A percentile compares a stretch with the other conserved stretches of the same genome.
Conservation (phyloP, 179 eudicot genomes). For the Beta lomatogona region DNA sequence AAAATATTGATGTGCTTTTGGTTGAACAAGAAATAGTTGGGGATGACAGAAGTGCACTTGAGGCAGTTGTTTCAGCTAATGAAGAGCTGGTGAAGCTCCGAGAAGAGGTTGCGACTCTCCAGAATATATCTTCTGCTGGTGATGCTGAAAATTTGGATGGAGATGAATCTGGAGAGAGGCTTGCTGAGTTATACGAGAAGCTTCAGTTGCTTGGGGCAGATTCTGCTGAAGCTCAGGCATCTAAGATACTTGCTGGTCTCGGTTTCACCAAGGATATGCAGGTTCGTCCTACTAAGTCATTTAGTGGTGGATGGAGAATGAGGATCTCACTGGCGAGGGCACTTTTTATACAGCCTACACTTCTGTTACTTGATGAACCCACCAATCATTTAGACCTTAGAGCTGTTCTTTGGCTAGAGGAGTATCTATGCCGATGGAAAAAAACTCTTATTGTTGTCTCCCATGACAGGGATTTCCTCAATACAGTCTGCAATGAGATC, state of each 20-base stretch:
- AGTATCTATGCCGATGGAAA: slow-evolving; percentile 86
- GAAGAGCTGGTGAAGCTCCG: slow-evolving; percentile 71
- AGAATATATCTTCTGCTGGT: slow-evolving; percentile 36
- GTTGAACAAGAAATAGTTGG: slow-evolving; percentile 88
- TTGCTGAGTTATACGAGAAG: slow-evolving; percentile 70
- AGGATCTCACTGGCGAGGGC: slow-evolving; percentile 87
- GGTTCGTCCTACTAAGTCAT: slow-evolving; percentile 63
- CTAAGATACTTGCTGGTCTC: slow-evolving; percentile 79
- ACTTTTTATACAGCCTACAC: slow-evolving; percentile 84
- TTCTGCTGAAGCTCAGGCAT: slow-evolving; percentile 89
- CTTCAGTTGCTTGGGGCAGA: slow-evolving; percentile 79
- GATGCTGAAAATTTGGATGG: slow-evolving; percentile 35
- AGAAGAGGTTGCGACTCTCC: slow-evolving; percentile 64
- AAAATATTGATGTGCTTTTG: slow-evolving; percentile 76
- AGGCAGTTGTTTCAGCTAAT: slow-evolving; percentile 87
- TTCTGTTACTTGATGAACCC: slow-evolving; percentile 81
- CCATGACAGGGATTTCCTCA: slow-evolving; percentile 83
- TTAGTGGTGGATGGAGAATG: slow-evolving; percentile 98
- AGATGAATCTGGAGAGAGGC: slow-evolving; percentile 66
- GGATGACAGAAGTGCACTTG: slow-evolving; percentile 74
- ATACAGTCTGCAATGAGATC: slow-evolving; percentile 75
- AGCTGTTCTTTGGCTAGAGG: slow-evolving; percentile 93
- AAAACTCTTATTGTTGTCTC: slow-evolving; percentile 87
- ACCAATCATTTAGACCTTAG: slow-evolving; percentile 90
- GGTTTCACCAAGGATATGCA: slow-evolving; percentile 87